phyloP scores from a whole-genome alignment of 2,329 filamentous ascomycete genomes.

The Diaporthe vaccinii region DNA sequence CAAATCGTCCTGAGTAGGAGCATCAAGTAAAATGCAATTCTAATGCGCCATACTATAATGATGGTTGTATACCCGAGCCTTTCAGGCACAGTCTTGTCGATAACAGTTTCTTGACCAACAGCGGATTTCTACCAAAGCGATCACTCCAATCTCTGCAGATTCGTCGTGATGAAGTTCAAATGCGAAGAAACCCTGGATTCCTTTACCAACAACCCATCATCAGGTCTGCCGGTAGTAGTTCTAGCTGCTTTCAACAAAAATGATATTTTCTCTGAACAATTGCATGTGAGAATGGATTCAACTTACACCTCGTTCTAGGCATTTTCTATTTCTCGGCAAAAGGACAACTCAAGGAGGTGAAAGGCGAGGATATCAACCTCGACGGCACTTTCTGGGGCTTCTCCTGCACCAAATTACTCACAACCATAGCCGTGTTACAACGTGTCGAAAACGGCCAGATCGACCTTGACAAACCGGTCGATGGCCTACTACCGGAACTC shows the following conservation, averaged over 20 bases:
- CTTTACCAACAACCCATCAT: not conserved
- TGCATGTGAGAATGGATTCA: not conserved
- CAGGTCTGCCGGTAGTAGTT: not conserved
- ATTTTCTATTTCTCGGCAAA: not conserved
- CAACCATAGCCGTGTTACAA: conserved; percentile 8
- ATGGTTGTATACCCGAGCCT: not conserved
- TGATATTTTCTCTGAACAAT: not conserved
- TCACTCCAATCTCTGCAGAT: not conserved
- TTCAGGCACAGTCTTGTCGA: not conserved
- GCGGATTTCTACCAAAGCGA: not conserved
- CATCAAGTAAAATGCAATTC: not conserved
- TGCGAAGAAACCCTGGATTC: not conserved
- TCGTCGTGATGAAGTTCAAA: not conserved
- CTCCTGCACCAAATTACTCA: not conserved
- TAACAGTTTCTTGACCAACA: not conserved
- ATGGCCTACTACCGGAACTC: not conserved
- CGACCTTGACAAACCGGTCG: not conserved
- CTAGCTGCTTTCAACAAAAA: not conserved
- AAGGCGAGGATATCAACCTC: not conserved
- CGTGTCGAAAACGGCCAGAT: not conserved
- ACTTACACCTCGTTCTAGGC: not conserved
- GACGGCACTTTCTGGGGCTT: not conserved
- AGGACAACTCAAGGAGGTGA: not conserved
- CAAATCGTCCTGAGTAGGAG: not conserved
- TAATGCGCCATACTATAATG: not conserved